Conservation (phyloP, 164 flowering plant genomes). For the Vitis amurensis region DNA sequence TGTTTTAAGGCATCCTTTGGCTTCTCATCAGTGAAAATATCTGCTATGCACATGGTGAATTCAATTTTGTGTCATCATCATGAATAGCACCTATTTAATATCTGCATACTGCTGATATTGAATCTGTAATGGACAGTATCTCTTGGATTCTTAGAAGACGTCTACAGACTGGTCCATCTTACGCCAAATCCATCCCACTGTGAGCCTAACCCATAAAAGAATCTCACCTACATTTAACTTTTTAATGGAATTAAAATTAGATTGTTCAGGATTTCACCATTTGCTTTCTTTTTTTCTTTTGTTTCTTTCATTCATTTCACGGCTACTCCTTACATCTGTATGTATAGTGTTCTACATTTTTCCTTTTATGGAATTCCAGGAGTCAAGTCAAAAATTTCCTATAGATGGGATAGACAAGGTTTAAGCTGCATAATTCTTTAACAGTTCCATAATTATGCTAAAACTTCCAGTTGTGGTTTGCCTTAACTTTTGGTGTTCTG, state of each 20-base stretch:
- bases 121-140: conserved; percentile 54
- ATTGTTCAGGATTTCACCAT: no score
- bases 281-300: no score
- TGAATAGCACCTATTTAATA: neutral
- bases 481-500: conserved; percentile 3
- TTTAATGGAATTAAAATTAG: neutral
- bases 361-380: conserved; percentile 29
- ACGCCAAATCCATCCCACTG: conserved; percentile 44
- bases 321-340: no score
- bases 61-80: neutral
- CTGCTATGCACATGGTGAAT: neutral
- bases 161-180: conserved; percentile 55
- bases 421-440: neutral
- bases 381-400: conserved; percentile 22
- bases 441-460: no score
- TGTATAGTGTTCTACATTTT: neutral
- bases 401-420: conserved; percentile 67
- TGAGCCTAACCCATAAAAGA: conserved; percentile 28
- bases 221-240: neutral
- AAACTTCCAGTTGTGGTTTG: neutral
- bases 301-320: no score
- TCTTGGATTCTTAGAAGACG: conserved; percentile 87
- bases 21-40: no score
- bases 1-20: no score
- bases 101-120: neutral